phyloP scores from a whole-genome alignment of 2,329 filamentous ascomycete genomes.

The Aspergillus novoparasiticus region DNA sequence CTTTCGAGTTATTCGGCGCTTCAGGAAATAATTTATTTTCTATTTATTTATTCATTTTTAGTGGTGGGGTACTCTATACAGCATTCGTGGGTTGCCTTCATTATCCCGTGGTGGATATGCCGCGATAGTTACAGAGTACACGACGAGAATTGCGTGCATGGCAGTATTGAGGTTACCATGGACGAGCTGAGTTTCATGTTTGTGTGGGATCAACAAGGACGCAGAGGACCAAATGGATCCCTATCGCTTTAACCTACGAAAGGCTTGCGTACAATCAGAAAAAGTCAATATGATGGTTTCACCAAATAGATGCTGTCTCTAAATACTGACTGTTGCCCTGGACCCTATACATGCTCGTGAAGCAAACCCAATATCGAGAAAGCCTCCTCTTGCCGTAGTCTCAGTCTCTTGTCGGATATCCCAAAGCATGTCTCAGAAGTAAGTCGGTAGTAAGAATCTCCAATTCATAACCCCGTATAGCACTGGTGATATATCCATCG shows the following conservation, averaged over 20 bases:
- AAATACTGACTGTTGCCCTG: too few species aligned
- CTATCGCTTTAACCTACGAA: not conserved
- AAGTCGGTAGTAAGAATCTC: not conserved
- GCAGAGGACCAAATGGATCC: not conserved
- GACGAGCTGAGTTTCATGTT: not conserved
- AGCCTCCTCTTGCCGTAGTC: not conserved
- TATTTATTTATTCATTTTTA: not conserved
- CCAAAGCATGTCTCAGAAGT: not conserved
- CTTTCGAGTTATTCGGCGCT: not conserved
- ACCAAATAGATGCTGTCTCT: too few species aligned
- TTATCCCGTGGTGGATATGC: not conserved
- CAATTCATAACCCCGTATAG: not conserved
- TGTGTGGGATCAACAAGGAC: not conserved
- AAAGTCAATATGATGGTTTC: too few species aligned
- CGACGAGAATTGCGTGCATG: too few species aligned
- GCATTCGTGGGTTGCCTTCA: not conserved
- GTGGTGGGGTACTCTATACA: not conserved
- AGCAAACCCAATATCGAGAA: not conserved
- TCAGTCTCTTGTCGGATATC: not conserved
- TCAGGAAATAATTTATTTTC: not conserved
- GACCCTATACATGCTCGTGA: too few species aligned
- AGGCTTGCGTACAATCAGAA: not conserved
- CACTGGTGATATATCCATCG: not conserved
- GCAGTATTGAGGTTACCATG: not conserved
- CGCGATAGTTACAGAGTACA: too few species aligned